Evolutionary conservation across 148 eudicot genomes (phyloP), one percentile per base, ranked within the genome.

Genomic region (Vaccinium darrowii): DNA sequence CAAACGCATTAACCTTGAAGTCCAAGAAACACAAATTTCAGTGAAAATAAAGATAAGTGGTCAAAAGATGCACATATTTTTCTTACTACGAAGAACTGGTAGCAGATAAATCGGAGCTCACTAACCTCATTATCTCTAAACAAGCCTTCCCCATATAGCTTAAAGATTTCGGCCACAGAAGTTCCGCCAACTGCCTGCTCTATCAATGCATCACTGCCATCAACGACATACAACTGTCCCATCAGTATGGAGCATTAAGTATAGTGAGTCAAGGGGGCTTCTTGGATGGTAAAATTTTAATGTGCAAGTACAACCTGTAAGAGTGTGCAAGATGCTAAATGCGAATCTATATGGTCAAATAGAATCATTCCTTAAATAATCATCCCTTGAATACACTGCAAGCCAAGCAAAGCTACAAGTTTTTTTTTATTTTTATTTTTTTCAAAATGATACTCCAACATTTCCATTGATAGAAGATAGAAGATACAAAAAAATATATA

Each of bases 101-200:
- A 85, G 54, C 18, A 53, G 39, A 82, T 52, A 86, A 23, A 60
- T 33, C 10, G 73, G 27, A 33, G 79, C 39, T 27, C 57, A 83
- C 91, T 82, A 30, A 97, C 99, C 96, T 97, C 98, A 27, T 89
- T 91, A 52, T 97, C 94, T 89, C 99, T 95, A 86, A 97, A 97
- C 90, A 91, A 94, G 85, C 86, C 83, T 85, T 97, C 98, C n/a
- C 99, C 99, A 79, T 91, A 80, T 81, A 87, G 84, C 91, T 94
- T 90, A 88, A 97, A 97, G 76, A 97, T 97, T 67, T 97, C 99
- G 67, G 98, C 91, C 76, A 97, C 94, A 69, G 95, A 87, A 76
- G 86, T 84, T 76, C 88, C 95, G 58, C 93, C 96, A 81, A 81
- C 92, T 49, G 90, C 86, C 88, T 94, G 90, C 87, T 97, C 98